phyloP scores from a whole-genome alignment of 192 early-diverging fungal genomes.

The Backusella parvicylindrica region DNA sequence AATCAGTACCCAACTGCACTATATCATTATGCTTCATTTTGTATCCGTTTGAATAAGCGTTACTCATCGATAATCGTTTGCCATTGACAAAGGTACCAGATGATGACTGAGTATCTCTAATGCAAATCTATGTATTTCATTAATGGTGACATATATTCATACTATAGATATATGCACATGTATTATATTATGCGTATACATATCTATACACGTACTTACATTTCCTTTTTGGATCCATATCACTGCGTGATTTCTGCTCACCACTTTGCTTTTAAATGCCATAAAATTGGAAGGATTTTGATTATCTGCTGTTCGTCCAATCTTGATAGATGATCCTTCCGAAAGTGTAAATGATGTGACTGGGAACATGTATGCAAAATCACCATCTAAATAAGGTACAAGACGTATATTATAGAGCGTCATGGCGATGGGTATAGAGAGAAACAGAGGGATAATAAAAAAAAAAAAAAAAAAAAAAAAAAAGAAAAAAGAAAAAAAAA shows the following conservation, averaged over 20 bases:
- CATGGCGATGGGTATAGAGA: background rate
- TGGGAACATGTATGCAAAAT: conserved; percentile 48
- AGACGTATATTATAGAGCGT: conserved; percentile 37
- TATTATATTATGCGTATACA: background rate
- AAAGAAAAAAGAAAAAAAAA: background rate
- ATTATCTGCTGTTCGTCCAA: conserved; percentile 33
- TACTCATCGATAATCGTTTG: conserved; percentile 79
- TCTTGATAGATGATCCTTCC: conserved; percentile 23
- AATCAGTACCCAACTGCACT: conserved; percentile 94
- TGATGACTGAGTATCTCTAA: conserved; percentile 93
- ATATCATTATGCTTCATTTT: conserved; percentile 87
- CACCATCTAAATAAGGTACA: conserved; percentile 51
- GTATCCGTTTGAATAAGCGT: conserved; percentile 76
- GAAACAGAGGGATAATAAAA: background rate
- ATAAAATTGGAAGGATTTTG: conserved; percentile 47
- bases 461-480: background rate
- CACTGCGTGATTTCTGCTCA: conserved; percentile 81
- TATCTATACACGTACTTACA: background rate
- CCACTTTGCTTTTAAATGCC: conserved; percentile 80
- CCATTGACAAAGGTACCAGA: conserved; percentile 99
- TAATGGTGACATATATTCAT: background rate
- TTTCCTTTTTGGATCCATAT: conserved; percentile 67
- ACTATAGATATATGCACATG: background rate
- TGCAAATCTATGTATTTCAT: conserved; percentile 63
- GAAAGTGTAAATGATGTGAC: conserved; percentile 42